Base-by-base conservation (phyloP, 2,329 filamentous ascomycete genomes). In the Cryphonectria nitschkei region DNA sequence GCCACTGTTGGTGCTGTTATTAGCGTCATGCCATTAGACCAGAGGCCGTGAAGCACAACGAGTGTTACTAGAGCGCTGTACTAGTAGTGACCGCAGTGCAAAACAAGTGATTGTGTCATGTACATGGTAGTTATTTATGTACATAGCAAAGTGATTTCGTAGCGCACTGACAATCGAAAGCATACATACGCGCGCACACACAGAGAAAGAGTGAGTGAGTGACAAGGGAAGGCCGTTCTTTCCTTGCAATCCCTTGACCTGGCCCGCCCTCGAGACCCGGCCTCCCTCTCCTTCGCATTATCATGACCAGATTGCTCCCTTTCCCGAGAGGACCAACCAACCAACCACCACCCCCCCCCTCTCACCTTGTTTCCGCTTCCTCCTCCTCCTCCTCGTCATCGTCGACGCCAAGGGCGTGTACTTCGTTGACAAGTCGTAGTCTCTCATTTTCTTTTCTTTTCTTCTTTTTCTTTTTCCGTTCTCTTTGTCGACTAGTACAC, bases 361-460 rank as follows among this genome's bases (percentile, higher is more conserved):
- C 13, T 19, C 43, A 46, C 46, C 19, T 19, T 50, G 19, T 50
- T 50, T 50, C 43, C 14, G 14, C 46, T n/a, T n/a, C 46, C 46
- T 56, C 54, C 29, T 16, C 26, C 50, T 29, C 9, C 65, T 26
- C 22, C 9, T 37, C 61, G 13, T 65, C 39, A 32, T 56, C 58
- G 60, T 63, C 50, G 52, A 41, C 67, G 65, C 50, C 60, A 65
- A 46, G 61, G 61, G 67, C 61, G 67, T 43, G 52, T 65, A 46
- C 5, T 50, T 16, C 32, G 39, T 43, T 32, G 26, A 52, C n/a
- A n/a, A n/a, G 52, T 29, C 65, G 19, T 22, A 34, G 32, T 19
- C 65, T 34, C 37, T 67, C 65, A 37, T 67, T 67, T 43, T 32
- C 32, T 34, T 13, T 3, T 26, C 11, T 3, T 8, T 7, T 63